Percentiles rank a stretch among this genome's conserved stretches.
Evolutionary conservation across 75 land plant species (phyloP).

Genomic region (Cunninghamia lanceolata): DNA sequence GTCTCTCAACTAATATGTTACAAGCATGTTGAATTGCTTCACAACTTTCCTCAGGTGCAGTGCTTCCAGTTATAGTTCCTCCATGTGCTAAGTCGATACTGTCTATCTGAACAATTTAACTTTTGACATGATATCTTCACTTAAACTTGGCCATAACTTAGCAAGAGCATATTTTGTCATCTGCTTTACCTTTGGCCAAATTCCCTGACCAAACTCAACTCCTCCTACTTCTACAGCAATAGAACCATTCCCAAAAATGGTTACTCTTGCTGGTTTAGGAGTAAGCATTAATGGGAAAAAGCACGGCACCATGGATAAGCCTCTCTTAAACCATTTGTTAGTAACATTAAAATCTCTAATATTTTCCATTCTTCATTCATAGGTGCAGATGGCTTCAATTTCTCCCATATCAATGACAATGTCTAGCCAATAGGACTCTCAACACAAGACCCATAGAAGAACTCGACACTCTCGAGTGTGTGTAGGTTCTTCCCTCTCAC

Average conservation of each 20-base stretch:
- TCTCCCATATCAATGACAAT: constrained; percentile 55
- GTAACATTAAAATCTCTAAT: constrained; percentile 43
- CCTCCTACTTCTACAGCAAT: constrained; percentile 85
- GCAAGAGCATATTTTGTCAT: constrained; percentile 64
- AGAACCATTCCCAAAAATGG: constrained; percentile 79
- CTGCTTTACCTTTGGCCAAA: constrained; percentile 88
- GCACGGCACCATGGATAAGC: constrained; percentile 66
- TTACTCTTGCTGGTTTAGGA: constrained; percentile 69
- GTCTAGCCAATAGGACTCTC: constrained; percentile 49
- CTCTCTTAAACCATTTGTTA: constrained; percentile 69
- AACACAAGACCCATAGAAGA: constrained; percentile 32
- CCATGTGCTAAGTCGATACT: constrained; percentile 77
- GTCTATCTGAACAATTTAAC: constrained; percentile 74
- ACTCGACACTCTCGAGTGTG: constrained; percentile 36
- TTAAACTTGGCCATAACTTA: constrained; percentile 36
- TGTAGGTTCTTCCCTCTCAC: constrained; percentile 66
- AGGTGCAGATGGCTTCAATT: constrained; percentile 27
- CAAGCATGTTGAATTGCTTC: constrained; percentile 53
- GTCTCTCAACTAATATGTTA: neutral
- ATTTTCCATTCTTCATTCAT: constrained; percentile 23
- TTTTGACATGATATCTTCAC: constrained; percentile 41
- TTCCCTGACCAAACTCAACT: constrained; percentile 86
- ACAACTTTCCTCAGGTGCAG: constrained; percentile 86
- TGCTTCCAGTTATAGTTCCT: constrained; percentile 74
- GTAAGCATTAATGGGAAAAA: constrained; percentile 27